These are phyloP conservation scores for Scutellaria galericulata DNA, from an alignment of 257 asterid genomes.

Conservation along the genomic window DNA sequence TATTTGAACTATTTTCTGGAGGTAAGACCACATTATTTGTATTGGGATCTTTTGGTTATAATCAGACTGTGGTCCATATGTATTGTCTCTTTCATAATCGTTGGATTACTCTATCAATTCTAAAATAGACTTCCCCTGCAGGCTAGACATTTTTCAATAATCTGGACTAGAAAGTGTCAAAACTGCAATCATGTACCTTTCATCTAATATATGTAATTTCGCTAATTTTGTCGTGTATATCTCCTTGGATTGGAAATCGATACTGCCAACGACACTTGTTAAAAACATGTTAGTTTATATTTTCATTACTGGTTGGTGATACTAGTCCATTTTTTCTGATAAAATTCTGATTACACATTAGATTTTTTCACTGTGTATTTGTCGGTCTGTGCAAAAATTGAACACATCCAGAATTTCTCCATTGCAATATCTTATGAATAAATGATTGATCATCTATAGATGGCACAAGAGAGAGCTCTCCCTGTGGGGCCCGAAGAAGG, in stretches of 20 bases:
- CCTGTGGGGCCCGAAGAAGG: slow-evolving; percentile 86
- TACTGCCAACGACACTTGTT: background rate
- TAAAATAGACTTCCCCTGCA: background rate
- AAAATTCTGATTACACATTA: background rate
- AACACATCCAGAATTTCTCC: background rate
- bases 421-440: background rate
- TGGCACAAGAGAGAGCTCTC: slow-evolving; percentile 74
- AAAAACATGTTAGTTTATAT: too few relatives aligned
- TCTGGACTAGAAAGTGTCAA: slow-evolving; percentile 3
- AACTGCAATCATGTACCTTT: background rate
- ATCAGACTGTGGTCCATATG: background rate
- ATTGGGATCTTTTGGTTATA: background rate
- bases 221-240: background rate
- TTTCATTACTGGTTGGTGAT: background rate
- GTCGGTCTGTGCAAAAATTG: background rate
- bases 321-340: background rate
- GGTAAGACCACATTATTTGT: slow-evolving; percentile 9
- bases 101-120: background rate
- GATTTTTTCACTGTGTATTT: background rate
- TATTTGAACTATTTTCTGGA: slow-evolving; percentile 31
- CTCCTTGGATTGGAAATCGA: background rate
- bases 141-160: background rate
- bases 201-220: background rate
- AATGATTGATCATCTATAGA: slow-evolving; percentile 36
- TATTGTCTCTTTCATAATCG: background rate